Evolutionary conservation across 108 stramenopile genomes (phyloP).

Genomic region (Nannochloropsis oceanica): DNA sequence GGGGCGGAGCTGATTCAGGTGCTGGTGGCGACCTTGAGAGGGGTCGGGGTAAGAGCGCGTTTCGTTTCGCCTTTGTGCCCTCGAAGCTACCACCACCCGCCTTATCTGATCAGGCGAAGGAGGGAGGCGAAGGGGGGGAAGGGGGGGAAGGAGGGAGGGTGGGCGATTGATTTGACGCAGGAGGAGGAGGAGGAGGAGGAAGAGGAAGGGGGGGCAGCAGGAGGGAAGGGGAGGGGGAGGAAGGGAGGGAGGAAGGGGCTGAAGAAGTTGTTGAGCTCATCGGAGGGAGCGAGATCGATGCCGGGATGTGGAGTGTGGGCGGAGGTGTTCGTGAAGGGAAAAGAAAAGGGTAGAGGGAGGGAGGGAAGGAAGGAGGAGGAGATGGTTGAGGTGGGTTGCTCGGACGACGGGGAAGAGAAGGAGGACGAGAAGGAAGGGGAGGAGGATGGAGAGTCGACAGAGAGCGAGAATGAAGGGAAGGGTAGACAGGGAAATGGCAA

Average conservation of each 20-base stretch:
- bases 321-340: background rate
- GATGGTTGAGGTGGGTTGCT: background rate
- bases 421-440: background rate
- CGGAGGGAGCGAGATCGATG: background rate
- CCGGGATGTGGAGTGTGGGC: background rate
- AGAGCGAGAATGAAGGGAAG: background rate
- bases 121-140: background rate
- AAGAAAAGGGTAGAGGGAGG: background rate
- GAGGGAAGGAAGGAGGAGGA: background rate
- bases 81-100: background rate
- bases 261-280: background rate
- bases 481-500: background rate
- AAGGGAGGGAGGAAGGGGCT: too few species aligned
- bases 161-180: too few species aligned
- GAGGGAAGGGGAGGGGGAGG: too few species aligned
- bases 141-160: background rate
- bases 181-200: too few species aligned
- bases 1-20: background rate
- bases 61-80: background rate
- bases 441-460: background rate
- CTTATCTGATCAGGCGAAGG: background rate
- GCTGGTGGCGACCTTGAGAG: background rate
- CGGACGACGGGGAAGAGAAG: background rate
- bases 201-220: too few species aligned
- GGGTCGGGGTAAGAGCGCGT: background rate